Evolutionary conservation across 192 early-diverging fungal genomes (phyloP).

Genomic region (Entrophospora sp.): DNA sequence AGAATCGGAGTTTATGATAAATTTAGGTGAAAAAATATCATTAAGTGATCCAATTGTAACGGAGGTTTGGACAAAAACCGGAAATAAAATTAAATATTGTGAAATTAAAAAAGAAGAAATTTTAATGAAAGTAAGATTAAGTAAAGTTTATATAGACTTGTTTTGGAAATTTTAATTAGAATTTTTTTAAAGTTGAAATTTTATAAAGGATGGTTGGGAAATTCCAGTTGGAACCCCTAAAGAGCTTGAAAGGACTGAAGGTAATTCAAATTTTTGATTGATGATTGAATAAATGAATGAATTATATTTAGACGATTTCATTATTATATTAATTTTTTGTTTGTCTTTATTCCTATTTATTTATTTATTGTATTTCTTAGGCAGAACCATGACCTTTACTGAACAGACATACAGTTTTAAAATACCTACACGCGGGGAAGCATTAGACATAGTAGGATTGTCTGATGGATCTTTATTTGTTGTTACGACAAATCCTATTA

Average conservation of each 20-base stretch:
- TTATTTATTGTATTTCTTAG: slow-evolving; percentile 6
- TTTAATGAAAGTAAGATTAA: slow-evolving; percentile 24
- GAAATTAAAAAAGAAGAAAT: slow-evolving; percentile 21
- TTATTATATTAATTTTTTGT: background rate
- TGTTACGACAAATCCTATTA: slow-evolving; percentile 56
- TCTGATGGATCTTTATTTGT: slow-evolving; percentile 46
- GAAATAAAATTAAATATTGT: background rate
- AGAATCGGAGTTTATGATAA: slow-evolving; percentile 57
- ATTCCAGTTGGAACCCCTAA: slow-evolving; percentile 35
- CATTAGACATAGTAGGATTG: slow-evolving; percentile 45
- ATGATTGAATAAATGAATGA: too few species aligned
- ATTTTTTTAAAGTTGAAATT: slow-evolving; percentile 20
- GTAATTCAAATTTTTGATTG: too few species aligned
- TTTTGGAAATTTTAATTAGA: background rate
- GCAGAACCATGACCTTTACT: slow-evolving; percentile 50
- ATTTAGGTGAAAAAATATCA: slow-evolving; percentile 41
- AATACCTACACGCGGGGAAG: slow-evolving; percentile 54
- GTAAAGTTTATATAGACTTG: background rate
- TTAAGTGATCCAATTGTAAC: slow-evolving; percentile 43
- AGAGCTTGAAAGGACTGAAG: slow-evolving; percentile 51
- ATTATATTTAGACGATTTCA: too few species aligned
- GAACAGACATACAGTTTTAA: slow-evolving; percentile 62
- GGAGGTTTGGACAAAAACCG: slow-evolving; percentile 45
- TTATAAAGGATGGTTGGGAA: slow-evolving; percentile 45
- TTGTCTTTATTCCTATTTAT: background rate